A percentile compares a stretch with the other conserved stretches of the same genome.
Evolutionary conservation across 106 monocot species (phyloP).

Genomic region (Dactylorhiza incarnata): DNA sequence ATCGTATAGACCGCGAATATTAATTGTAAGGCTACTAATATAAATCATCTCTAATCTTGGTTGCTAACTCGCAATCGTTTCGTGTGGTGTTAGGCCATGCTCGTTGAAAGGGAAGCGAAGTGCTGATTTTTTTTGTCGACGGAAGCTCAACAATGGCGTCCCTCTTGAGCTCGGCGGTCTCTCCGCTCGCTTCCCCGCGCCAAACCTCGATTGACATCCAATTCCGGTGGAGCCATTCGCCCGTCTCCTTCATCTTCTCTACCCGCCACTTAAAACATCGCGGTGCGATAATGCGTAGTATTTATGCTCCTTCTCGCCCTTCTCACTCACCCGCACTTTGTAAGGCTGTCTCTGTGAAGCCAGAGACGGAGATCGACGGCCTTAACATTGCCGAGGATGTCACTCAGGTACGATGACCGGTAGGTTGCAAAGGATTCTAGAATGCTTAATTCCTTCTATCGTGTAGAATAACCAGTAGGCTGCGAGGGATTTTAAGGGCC

Average conservation of each 20-base stretch:
- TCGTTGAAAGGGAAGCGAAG: not conserved
- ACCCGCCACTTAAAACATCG: not conserved
- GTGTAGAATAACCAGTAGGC: not conserved
- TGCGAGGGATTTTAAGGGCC: not conserved
- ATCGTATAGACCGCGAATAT: no score
- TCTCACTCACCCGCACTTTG: slow-evolving; percentile 11
- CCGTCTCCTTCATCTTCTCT: not conserved
- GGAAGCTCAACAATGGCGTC: not conserved
- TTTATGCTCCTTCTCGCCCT: not conserved
- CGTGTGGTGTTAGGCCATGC: no score
- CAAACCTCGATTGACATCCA: not conserved
- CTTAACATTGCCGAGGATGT: slow-evolving; percentile 93
- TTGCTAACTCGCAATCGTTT: no score
- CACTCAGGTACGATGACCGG: slow-evolving; percentile 44
- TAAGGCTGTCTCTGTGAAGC: slow-evolving; percentile 38
- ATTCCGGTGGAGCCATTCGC: not conserved
- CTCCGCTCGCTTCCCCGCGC: not conserved
- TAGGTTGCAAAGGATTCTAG: not conserved
- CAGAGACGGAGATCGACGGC: slow-evolving; percentile 71
- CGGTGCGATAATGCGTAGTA: not conserved
- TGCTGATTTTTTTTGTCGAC: not conserved
- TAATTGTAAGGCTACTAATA: no score
- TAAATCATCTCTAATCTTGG: no score
- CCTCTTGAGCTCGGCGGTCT: not conserved
- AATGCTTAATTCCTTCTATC: not conserved